phyloP scores from a whole-genome alignment of 257 asterid species.

The Capsicum rhomboideum region DNA sequence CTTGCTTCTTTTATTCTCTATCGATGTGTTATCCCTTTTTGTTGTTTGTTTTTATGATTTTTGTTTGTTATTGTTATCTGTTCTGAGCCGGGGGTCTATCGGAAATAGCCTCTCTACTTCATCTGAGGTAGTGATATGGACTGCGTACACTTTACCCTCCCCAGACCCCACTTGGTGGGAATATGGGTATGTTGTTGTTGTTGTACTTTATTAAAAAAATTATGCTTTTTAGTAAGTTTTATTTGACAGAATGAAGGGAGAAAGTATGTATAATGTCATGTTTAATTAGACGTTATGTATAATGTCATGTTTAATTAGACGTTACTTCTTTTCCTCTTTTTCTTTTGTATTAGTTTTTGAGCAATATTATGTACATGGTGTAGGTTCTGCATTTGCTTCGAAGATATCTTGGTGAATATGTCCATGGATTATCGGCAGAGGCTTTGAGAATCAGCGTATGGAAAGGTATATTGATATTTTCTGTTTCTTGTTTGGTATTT shows the following conservation, averaged over 20 bases:
- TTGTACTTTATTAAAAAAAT: no score
- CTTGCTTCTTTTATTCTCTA: no score
- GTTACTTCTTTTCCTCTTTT: background rate
- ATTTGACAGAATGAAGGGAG: background rate
- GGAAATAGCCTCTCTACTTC: no score
- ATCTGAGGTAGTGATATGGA: no score
- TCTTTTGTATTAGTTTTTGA: slow-evolving; percentile 2
- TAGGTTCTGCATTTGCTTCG: slow-evolving; percentile 99
- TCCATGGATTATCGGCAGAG: slow-evolving; percentile 95
- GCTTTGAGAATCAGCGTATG: slow-evolving; percentile 97
- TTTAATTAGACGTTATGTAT: background rate
- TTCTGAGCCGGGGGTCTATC: no score
- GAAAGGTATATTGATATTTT: slow-evolving; percentile 51
- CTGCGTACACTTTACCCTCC: no score
- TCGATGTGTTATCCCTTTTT: no score
- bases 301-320: background rate
- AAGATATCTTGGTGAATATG: slow-evolving; percentile 95
- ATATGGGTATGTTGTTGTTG: no score
- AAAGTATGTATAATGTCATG: background rate
- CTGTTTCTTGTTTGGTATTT: background rate
- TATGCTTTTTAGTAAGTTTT: background rate
- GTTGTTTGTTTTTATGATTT: no score
- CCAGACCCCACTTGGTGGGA: no score
- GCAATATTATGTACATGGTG: slow-evolving; percentile 6
- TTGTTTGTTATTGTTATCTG: no score